Base-by-base conservation (phyloP, 495 filamentous ascomycete species). In the Penicillium parvum region DNA sequence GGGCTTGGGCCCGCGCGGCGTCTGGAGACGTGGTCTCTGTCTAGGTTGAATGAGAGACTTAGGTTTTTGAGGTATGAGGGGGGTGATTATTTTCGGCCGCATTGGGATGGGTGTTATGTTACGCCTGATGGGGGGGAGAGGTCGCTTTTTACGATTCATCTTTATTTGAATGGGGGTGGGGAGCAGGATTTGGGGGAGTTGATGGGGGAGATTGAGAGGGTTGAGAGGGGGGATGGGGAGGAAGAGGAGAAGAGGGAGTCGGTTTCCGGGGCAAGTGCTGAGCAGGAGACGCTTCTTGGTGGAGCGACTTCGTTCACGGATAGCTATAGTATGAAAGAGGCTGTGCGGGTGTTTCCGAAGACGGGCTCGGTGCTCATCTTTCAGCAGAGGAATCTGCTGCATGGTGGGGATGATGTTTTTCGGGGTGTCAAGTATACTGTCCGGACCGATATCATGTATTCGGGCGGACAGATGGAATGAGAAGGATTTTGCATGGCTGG, bases 51-150 rank as follows among this genome's bases (percentile, higher is more conserved):
- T 62, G 82, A 95, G 55, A 63, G 89, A 32, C 71, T 95, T 64
- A 68, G 89, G 23, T 90, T 95, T 59, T 64, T 96, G 30, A 85
- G 77, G 52, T 96, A 95, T 58, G 77, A 73, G 1, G 66, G 73
- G 5, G 87, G 86, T 0, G 78, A 88, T 51, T 91, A 84, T 58
- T 96, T 96, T 51, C 76, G 70, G 35, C 82, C 82, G 3, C 90
- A 96, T 58, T 82, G 78, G 53, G 90, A 96, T 63, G 84, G 75
- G 12, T 50, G 60, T 10, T 95, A 85, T 55, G 59, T 65, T 7
- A 83, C 83, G 7, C 72, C 76, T 1, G 76, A 83, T 48, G 55
- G 68, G 14, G 59, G 57, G 30, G 76, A 88, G 57, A 59, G 46
- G 15, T 86, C 87, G 3, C 74, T 80, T 39, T 84, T 81, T 52